A percentile compares a stretch with the other conserved stretches of the same genome.
Evolutionary conservation across 768 basidiomycete species (phyloP).

Genomic region (Tulasnella calospora): DNA sequence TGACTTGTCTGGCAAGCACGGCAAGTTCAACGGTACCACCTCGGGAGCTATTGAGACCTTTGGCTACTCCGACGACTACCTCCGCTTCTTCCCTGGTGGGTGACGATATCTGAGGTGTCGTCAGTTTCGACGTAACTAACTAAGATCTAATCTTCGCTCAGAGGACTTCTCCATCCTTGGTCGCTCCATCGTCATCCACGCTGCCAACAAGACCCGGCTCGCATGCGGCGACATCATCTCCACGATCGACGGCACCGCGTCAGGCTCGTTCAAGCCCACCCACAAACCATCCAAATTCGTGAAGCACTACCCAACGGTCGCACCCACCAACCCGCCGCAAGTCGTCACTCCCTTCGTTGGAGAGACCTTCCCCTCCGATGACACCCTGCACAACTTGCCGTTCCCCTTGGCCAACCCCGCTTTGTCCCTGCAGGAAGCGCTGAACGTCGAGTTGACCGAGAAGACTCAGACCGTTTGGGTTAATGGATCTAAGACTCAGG

Average conservation of each 20-base stretch:
- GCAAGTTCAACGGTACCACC: slow-evolving; percentile 12
- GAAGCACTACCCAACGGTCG: slow-evolving; percentile 21
- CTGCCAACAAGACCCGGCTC: slow-evolving; percentile 23
- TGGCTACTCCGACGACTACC: background rate
- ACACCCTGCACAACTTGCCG: slow-evolving; percentile 3
- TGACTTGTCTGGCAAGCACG: slow-evolving; percentile 23
- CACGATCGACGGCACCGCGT: slow-evolving; percentile 17
- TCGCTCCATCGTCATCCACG: slow-evolving; percentile 24
- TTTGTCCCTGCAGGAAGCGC: background rate
- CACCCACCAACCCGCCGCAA: slow-evolving; percentile 13
- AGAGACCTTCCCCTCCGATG: background rate
- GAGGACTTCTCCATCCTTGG: slow-evolving; percentile 25
- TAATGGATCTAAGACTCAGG: background rate
- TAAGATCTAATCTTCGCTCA: background rate
- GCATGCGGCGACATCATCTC: slow-evolving; percentile 26
- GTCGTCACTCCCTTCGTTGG: slow-evolving; percentile 22
- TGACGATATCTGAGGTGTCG: background rate
- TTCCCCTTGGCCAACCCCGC: slow-evolving; percentile 20
- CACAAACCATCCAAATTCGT: slow-evolving; percentile 19
- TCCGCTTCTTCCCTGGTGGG: slow-evolving; percentile 25
- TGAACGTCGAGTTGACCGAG: slow-evolving; percentile 10
- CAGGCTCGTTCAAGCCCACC: slow-evolving; percentile 9
- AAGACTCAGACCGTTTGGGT: background rate
- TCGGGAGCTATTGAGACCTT: background rate
- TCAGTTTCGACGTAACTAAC: background rate